These are phyloP conservation scores for Stachybotrys echinatus DNA, from an alignment of 2,329 filamentous ascomycete genomes.

Conservation along the genomic window DNA sequence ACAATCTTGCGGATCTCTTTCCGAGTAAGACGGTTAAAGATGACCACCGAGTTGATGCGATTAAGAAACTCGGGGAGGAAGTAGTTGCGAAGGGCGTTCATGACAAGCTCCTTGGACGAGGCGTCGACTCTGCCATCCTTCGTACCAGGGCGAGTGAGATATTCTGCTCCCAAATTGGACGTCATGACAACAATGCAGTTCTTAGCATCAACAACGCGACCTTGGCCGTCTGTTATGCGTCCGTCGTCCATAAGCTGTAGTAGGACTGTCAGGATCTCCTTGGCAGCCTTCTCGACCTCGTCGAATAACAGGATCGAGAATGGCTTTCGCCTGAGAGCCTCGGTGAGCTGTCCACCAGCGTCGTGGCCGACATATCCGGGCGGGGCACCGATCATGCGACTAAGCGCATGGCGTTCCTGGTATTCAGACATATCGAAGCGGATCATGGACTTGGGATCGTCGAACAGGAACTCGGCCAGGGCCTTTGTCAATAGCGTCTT, in stretches of 20 bases:
- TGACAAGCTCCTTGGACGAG: slow-evolving; percentile 82
- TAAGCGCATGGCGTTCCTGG: slow-evolving; percentile 92
- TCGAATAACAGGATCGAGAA: slow-evolving; percentile 98
- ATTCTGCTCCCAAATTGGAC: slow-evolving; percentile 93
- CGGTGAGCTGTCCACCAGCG: slow-evolving; percentile 90
- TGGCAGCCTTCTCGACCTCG: slow-evolving; percentile 97
- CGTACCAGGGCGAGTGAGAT: slow-evolving; percentile 71
- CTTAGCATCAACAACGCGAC: slow-evolving; percentile 86
- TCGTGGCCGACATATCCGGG: slow-evolving; percentile 97
- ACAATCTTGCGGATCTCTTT: slow-evolving; percentile 93
- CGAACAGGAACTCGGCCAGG: slow-evolving; percentile 94
- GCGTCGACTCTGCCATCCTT: slow-evolving; percentile 82
- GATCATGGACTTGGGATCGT: slow-evolving; percentile 96
- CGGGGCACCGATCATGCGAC: slow-evolving; percentile 95
- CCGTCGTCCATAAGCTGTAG: slow-evolving; percentile 99
- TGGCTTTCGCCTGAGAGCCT: slow-evolving; percentile 85
- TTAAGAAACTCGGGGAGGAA: slow-evolving; percentile 99
- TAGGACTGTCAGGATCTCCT: slow-evolving; percentile 92
- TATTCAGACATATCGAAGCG: slow-evolving; percentile 99
- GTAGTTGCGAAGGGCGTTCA: slow-evolving; percentile 85
- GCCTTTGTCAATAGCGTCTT: slow-evolving; percentile 97
- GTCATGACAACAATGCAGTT: slow-evolving; percentile 99
- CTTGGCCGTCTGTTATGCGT: slow-evolving; percentile 96
- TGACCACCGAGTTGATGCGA: slow-evolving; percentile 91
- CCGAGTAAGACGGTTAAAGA: slow-evolving; percentile 94